These are phyloP conservation scores for Chenopodium quinoa DNA, from an alignment of 148 eudicot genomes.

Conservation along the genomic window DNA sequence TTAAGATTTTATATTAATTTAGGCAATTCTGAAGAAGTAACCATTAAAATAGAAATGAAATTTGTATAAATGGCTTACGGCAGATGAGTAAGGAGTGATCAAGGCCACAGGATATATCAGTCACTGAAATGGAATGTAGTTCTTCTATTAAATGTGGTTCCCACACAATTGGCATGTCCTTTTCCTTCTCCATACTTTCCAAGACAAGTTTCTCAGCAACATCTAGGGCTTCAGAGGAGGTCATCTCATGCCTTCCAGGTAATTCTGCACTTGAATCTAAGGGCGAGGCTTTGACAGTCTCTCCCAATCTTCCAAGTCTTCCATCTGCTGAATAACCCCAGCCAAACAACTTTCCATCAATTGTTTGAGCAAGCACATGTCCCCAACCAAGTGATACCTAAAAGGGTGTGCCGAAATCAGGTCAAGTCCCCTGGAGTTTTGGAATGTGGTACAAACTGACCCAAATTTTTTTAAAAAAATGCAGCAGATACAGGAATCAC, in stretches of 20 bases:
- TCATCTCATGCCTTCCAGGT: conserved; percentile 22
- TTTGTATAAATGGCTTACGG: conserved; percentile 46
- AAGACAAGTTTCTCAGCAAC: conserved; percentile 68
- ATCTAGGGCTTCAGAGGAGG: conserved; percentile 42
- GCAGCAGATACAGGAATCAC: not conserved
- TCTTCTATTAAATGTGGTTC: conserved; percentile 69
- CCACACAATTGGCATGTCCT: conserved; percentile 91
- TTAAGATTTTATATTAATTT: not conserved
- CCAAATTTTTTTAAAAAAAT: no score
- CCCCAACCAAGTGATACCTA: conserved; percentile 99
- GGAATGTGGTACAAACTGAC: not conserved
- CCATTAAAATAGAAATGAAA: not conserved
- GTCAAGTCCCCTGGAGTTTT: not conserved
- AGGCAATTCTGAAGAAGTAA: not conserved
- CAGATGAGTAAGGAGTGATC: conserved; percentile 83
- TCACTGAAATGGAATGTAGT: conserved; percentile 42
- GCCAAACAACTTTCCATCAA: conserved; percentile 75
- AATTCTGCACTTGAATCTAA: conserved; percentile 50
- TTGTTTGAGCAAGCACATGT: conserved; percentile 76
- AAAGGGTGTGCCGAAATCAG: conserved; percentile 13
- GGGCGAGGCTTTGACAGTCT: conserved; percentile 48
- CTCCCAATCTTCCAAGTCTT: conserved; percentile 74
- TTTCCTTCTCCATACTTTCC: conserved; percentile 86
- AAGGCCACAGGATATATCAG: conserved; percentile 78
- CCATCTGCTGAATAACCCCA: conserved; percentile 99